phyloP scores from a whole-genome alignment of 2,329 filamentous ascomycete genomes.

The Phialemoniopsis sp. region DNA sequence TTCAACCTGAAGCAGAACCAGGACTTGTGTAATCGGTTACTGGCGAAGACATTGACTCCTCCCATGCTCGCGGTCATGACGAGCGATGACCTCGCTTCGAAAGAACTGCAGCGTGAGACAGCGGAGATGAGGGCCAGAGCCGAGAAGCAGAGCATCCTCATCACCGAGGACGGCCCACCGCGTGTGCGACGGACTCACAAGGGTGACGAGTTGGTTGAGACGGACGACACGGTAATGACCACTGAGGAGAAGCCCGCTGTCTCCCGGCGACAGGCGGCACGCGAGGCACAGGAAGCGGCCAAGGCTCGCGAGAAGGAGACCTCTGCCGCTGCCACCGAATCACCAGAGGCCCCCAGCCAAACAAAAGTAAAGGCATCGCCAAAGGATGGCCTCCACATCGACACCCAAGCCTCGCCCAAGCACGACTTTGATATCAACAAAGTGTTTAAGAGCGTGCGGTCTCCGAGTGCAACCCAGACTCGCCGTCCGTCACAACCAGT shows the following conservation, averaged over 20 bases:
- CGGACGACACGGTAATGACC: slow-evolving; percentile 43
- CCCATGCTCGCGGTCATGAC: slow-evolving; percentile 83
- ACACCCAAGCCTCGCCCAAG: slow-evolving; percentile 50
- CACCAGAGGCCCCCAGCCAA: slow-evolving; percentile 12
- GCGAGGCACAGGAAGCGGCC: slow-evolving; percentile 15
- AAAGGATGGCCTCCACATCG: slow-evolving; percentile 25
- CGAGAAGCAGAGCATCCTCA: slow-evolving; percentile 81
- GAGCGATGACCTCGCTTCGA: slow-evolving; percentile 84
- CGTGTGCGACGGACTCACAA: slow-evolving; percentile 89
- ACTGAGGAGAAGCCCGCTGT: slow-evolving; percentile 31
- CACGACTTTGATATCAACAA: slow-evolving; percentile 76
- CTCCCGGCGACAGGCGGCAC: slow-evolving; percentile 25
- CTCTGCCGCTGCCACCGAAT: slow-evolving; percentile 10
- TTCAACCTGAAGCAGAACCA: slow-evolving; percentile 89
- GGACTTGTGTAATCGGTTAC: slow-evolving; percentile 69
- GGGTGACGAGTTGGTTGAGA: slow-evolving; percentile 84
- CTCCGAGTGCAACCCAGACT: slow-evolving; percentile 46
- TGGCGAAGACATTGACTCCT: slow-evolving; percentile 69
- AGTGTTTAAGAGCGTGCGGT: slow-evolving; percentile 79
- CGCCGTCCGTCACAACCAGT: slow-evolving; percentile 45
- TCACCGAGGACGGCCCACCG: slow-evolving; percentile 70
- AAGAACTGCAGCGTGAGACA: slow-evolving; percentile 76
- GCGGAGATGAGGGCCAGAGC: slow-evolving; percentile 73
- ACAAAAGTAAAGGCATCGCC: background rate
- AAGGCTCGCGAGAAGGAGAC: slow-evolving; percentile 3